These are phyloP conservation scores for Peltaster fructicola DNA, from an alignment of 2,329 filamentous ascomycete species.

Conservation along the genomic window DNA sequence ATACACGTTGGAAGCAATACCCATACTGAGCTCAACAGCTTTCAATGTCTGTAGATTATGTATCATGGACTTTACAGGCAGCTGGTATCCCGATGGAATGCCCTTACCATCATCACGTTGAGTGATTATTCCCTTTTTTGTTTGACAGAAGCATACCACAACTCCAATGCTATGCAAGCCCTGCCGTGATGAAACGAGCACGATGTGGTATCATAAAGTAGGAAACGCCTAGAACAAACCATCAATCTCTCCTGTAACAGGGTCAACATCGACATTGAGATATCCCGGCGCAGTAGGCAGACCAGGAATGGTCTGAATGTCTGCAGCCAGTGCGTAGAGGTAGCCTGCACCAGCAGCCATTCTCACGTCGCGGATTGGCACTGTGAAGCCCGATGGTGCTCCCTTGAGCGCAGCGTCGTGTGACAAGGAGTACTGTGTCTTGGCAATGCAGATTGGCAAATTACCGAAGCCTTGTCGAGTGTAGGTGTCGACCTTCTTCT, in stretches of 20 bases:
- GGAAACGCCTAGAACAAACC: constrained; percentile 58
- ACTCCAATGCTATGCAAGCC: neutral
- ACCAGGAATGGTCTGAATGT: constrained; percentile 96
- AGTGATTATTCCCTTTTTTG: no score
- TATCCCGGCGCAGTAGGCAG: constrained; percentile 90
- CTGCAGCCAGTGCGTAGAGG: constrained; percentile 83
- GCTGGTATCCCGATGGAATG: no score
- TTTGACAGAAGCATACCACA: neutral
- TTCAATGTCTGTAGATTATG: no score
- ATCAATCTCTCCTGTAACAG: constrained; percentile 35
- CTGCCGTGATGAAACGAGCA: constrained; percentile 1
- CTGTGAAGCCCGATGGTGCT: constrained; percentile 80
- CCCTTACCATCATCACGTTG: no score
- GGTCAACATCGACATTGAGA: constrained; percentile 65
- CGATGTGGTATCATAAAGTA: constrained; percentile 1
- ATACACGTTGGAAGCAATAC: no score
- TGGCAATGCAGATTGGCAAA: constrained; percentile 88
- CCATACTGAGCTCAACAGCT: no score
- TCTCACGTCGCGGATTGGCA: constrained; percentile 84
- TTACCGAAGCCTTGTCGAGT: constrained; percentile 81
- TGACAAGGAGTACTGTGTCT: constrained; percentile 93
- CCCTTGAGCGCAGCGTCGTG: constrained; percentile 91
- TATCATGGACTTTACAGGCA: no score
- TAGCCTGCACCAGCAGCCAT: constrained; percentile 91
- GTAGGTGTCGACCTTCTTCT: constrained; percentile 93